These are phyloP conservation scores for Pythium sukuiense DNA, from an alignment of 352 stramenopile genomes.

Conservation along the genomic window DNA sequence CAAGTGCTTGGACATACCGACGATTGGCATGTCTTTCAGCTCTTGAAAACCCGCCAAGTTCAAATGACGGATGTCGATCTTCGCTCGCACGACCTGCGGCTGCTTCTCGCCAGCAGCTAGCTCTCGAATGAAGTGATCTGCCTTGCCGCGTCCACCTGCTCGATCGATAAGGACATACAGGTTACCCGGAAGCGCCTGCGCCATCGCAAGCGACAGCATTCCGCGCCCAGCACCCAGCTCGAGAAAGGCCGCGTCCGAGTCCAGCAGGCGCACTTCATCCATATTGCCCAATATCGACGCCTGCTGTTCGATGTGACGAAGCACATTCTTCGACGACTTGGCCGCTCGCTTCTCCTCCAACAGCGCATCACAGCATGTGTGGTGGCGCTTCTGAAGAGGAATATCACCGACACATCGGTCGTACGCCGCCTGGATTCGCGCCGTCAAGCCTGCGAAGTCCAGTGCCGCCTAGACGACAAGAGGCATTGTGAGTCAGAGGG, in stretches of 20 bases:
- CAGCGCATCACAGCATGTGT: constrained; percentile 62
- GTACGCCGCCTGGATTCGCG: constrained; percentile 54
- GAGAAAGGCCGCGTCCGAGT: constrained; percentile 48
- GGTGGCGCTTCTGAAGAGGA: constrained; percentile 62
- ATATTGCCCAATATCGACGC: constrained; percentile 83
- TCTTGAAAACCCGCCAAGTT: constrained; percentile 71
- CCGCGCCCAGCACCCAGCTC: constrained; percentile 76
- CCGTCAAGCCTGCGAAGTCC: constrained; percentile 55
- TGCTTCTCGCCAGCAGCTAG: constrained; percentile 18
- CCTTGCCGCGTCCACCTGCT: constrained; percentile 68
- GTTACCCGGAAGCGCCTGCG: constrained; percentile 58
- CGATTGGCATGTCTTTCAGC: constrained; percentile 44
- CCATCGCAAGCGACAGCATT: constrained; percentile 79
- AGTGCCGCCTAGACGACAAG: constrained; percentile 29
- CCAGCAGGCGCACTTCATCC: constrained; percentile 51
- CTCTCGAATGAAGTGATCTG: constrained; percentile 63
- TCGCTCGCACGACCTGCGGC: constrained; percentile 54
- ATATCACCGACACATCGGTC: constrained; percentile 57
- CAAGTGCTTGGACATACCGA: constrained; percentile 87
- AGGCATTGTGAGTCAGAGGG: neutral
- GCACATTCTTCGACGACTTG: constrained; percentile 52
- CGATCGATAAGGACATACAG: constrained; percentile 80
- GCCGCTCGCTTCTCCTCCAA: constrained; percentile 60
- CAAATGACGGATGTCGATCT: constrained; percentile 86
- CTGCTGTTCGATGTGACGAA: constrained; percentile 85